A percentile compares a stretch with the other conserved stretches of the same genome.
These are phyloP conservation scores for Trichoderma pleuroti DNA, from an alignment of 2,329 filamentous ascomycete genomes.

Conservation along the genomic window DNA sequence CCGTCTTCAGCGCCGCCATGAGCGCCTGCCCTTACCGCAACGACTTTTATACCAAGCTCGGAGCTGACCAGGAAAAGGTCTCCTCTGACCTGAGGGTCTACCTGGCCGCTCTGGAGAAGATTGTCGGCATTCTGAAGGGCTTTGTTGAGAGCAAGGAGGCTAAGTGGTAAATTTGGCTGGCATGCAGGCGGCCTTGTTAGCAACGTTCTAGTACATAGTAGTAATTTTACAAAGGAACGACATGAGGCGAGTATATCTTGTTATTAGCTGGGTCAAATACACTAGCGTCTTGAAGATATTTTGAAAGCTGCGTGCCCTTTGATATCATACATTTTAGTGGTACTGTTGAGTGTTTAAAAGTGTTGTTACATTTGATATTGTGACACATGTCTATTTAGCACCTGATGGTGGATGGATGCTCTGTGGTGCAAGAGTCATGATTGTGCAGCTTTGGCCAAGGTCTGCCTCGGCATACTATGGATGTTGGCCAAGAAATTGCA, in stretches of 20 bases:
- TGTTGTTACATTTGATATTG: background rate
- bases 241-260: background rate
- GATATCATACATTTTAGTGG: background rate
- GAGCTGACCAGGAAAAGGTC: conserved; percentile 62
- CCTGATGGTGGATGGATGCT: background rate
- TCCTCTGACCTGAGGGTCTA: conserved; percentile 63
- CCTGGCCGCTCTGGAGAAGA: conserved; percentile 72
- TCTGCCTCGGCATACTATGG: background rate
- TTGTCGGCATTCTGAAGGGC: conserved; percentile 69
- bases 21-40: conserved; percentile 86
- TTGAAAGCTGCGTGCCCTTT: background rate
- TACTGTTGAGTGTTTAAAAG: background rate
- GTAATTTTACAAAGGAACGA: conserved; percentile 10
- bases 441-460: background rate
- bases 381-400: background rate
- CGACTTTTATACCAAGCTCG: conserved; percentile 89
- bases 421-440: background rate
- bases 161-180: conserved; percentile 47
- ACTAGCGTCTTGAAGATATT: conserved; percentile 4
- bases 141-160: conserved; percentile 55
- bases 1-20: conserved; percentile 91
- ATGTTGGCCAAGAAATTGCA: background rate
- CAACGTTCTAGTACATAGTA: conserved; percentile 8
- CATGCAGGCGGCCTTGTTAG: background rate
- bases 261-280: background rate